Base-by-base conservation (phyloP, 768 basidiomycete species). In the Ramaria rubella region DNA sequence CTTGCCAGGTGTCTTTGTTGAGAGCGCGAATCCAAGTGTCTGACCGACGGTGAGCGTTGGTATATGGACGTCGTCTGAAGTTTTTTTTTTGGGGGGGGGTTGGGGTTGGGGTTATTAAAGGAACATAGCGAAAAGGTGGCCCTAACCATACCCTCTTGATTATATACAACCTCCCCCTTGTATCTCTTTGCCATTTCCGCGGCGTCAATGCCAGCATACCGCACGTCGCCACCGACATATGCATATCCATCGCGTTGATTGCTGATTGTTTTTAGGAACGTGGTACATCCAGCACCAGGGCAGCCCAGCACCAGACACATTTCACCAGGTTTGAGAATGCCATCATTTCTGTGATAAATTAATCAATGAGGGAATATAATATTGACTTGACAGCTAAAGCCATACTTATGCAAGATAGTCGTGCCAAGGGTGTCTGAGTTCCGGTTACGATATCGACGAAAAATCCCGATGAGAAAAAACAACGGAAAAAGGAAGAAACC, bases 221-320 rank as follows among this genome's bases (percentile, higher is more conserved):
- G 71, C 3, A 93, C 80, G 0, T 85, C 75, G 23, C 92, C 92
- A 31, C 81, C 69, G 24, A 94, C 79, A 3, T 72, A 65, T 55
- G 88, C 76, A 63, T 78, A 94, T 58, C 85, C 86, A 3, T 74
- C 72, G 1, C 84, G 80, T 60, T 84, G 82, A 65, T 94, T 93
- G n/a, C 92, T 78, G 49, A 95, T 78, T 0, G 79, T 77, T 68
- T 92, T 92, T 52, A 96, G 80, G 49, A 96, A 76, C 0, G 93
- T 92, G 26, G 80, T 84, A 67, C 92, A 94, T 2, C 93, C 92
- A 0, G 89, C 82, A 14, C 87, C 87, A 1, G 92, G 92, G 33
- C 90, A 79, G 26, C 92, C 92, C 26, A 94, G 79, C 9, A 93
- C 91, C 17, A 94, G 78, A 64, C 89, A 85, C 90, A 94, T 93